Base-by-base conservation (phyloP, 345 rosid genomes). In the Punica granatum region DNA sequence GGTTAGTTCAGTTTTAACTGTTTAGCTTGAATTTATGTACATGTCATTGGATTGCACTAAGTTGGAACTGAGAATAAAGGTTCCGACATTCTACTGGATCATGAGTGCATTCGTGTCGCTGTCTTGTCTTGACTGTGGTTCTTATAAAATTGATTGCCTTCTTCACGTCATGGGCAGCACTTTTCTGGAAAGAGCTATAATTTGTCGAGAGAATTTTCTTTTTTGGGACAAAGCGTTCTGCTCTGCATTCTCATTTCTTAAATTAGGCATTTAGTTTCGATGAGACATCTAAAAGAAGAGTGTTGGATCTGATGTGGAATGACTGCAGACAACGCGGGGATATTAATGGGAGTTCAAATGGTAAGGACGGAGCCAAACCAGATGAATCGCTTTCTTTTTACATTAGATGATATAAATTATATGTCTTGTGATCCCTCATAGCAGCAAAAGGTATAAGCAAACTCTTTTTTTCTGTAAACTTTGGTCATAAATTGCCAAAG, bases 401-500 rank as follows among this genome's bases (percentile, higher is more conserved):
- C 3, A 23, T 21, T 46, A 4, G 23, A 23, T 51, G 58, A 7
- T n/a, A 51, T 51, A 19, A n/a, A 10, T 51, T n/a, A 6, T 51
- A 23, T 51, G 6, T 51, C 7, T 51, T 51, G 3, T 51, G 10
- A 51, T 51, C 58, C 30, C 8, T 51, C n/a, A 51, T 51, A 19
- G 25, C 25, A n/a, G 58, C 12, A 3, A 51, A 51, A 51, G 58
- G 13, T 51, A 51, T 51, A 51, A 51, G 58, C 2, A 10, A 19
- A n/a, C 11, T n/a, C 12, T 51, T 51, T 7, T 51, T 6, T n/a
- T n/a, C n/a, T 51, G 23, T 51, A 23, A 51, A 51, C 58, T 51
- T 51, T 51, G 58, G 58, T 51, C 58, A 51, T n/a, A 51, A 51
- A 51, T 51, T 66, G 73, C 28, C 74, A 71, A 77, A 83, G 87